Base-by-base conservation (phyloP, 345 rosid genomes). In the Populus pruinosa region DNA sequence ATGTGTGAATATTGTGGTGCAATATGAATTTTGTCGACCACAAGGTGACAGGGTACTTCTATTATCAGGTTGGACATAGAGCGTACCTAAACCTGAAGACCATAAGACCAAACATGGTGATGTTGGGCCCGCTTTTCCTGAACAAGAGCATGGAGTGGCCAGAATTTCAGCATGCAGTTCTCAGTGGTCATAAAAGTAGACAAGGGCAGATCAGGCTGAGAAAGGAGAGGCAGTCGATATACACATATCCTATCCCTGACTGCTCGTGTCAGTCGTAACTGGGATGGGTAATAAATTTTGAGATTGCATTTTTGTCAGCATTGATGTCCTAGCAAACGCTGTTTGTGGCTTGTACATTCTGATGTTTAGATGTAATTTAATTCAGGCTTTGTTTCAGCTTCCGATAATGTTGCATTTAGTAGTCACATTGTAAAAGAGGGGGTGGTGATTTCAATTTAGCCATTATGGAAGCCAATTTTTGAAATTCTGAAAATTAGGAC, bases 161-260 rank as follows among this genome's bases (percentile, higher is more conserved):
- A 56, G 76, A 71, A 13, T 82, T 82, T 71, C 69, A 75, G 78
- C 38, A 14, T 53, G 79, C 85, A 21, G 85, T 82, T 31, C 65
- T 82, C 25, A 70, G 71, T 10, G 79, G 85, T 23, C 85, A 82
- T 63, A 82, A 71, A 53, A 78, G 67, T 43, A 53, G 85, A 78
- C 82, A 75, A 59, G 85, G 85, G 69, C 85, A 78, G 79, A 71
- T 75, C 74, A 82, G 82, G 72, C 38, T 75, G 69, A 82, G 85
- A 55, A 82, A 82, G 72, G 79, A 78, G 76, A 65, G 56, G 56
- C 82, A 82, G 36, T 82, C 85, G 31, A 82, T 82, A 20, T 82
- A 73, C 67, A 78, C 84, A 6, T 82, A 82, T 29, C 84, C 85
- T 64, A 59, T 73, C 47, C 82, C 85, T 23, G 85, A 82, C 67